Evolutionary conservation across 345 rosid genomes (phyloP).

Genomic region (Eucalyptus albens): DNA sequence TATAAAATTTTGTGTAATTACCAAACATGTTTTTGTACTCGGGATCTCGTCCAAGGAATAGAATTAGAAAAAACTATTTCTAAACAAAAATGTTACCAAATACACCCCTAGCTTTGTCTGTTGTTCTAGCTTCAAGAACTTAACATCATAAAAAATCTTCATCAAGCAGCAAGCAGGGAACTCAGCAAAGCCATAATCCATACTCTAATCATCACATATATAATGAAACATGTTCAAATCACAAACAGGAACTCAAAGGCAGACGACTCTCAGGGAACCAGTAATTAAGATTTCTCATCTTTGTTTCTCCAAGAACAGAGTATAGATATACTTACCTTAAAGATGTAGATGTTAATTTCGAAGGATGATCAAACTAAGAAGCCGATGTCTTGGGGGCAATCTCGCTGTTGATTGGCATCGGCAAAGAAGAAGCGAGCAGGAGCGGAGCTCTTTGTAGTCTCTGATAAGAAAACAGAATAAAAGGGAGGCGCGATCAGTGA

Average conservation of each 20-base stretch:
- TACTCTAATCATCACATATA: background rate
- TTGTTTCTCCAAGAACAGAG: background rate
- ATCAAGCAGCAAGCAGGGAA: background rate
- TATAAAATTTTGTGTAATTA: no score
- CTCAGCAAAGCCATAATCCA: background rate
- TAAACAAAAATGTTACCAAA: no score
- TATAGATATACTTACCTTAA: background rate
- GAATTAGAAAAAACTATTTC: no score
- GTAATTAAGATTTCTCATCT: background rate
- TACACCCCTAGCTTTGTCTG: background rate
- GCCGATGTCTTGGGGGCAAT: background rate
- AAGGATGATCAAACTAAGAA: background rate
- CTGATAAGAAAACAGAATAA: background rate
- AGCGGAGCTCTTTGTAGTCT: background rate
- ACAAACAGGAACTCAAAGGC: background rate
- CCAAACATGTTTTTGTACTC: no score
- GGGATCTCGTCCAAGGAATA: accelerated
- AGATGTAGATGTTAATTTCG: background rate
- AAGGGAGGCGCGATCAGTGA: background rate
- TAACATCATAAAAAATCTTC: background rate
- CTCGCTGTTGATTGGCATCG: accelerated
- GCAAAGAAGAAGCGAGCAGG: background rate
- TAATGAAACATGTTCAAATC: background rate
- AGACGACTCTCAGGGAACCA: background rate
- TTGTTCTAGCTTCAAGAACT: background rate